Conservation (phyloP, 2,329 filamentous ascomycete genomes). For the Eutypa lata region DNA sequence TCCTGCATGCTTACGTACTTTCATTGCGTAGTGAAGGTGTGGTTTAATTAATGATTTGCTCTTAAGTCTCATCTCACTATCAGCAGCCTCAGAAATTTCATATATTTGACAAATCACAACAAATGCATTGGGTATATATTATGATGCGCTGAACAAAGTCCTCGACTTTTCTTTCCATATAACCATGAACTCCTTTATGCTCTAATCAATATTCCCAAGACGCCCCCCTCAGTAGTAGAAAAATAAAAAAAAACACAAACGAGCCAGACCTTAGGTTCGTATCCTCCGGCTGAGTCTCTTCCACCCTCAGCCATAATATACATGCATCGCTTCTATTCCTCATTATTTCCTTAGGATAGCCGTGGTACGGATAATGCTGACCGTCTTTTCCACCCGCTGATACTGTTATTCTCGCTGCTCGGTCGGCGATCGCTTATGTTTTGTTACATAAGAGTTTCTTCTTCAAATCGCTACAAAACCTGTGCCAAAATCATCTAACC, state of each 20-base stretch:
- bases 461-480: too few species aligned
- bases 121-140: slow-evolving; percentile 32
- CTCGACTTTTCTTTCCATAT: slow-evolving; percentile 22
- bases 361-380: neutral
- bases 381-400: neutral
- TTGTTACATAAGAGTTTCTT: neutral
- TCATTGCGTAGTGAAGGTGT: too few species aligned
- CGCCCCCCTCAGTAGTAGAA: neutral
- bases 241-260: too few species aligned
- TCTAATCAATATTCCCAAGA: slow-evolving; percentile 15
- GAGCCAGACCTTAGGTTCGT: neutral
- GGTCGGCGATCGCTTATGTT: neutral
- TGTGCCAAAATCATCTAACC: too few species aligned
- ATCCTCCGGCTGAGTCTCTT: neutral
- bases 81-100: neutral
- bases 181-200: slow-evolving; percentile 25
- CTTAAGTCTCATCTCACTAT: neutral
- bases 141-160: slow-evolving; percentile 20
- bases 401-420: neutral
- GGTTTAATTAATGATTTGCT: too few species aligned
- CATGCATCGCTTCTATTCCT: slow-evolving; percentile 1
- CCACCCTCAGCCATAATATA: slow-evolving; percentile 6
- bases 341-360: slow-evolving; percentile 1
- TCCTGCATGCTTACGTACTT: too few species aligned
- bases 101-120: slow-evolving; percentile 23